Base-by-base conservation (phyloP, 257 asterid species). In the Craterostigma plantagineum region DNA sequence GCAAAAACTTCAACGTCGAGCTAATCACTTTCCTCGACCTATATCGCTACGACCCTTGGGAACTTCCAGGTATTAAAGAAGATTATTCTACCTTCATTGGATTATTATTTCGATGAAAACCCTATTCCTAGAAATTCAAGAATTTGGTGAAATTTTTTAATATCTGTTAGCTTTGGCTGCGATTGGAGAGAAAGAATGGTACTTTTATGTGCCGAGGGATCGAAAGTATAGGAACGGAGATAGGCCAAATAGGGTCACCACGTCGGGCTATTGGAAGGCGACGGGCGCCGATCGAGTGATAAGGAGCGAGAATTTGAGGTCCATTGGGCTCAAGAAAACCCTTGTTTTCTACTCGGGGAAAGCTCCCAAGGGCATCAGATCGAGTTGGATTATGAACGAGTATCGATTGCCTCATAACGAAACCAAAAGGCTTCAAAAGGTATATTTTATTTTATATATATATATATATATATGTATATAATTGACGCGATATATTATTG, bases 11-110 rank as follows among this genome's bases (percentile, higher is more conserved):
- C 79, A 82, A 87, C 55, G 95, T 87, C 0, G 93, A 87, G 35
- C 93, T 87, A 66, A 76, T 87, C 69, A 75, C 98, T 54, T 83
- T 72, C 34, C 63, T 87, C 12, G 95, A 87, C 72, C 98, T 87
- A 41, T 87, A 87, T 51, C 95, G 95, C 45, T 79, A 82, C n/a
- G 98, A 87, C 72, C 98, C 98, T 35, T 87, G 98, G 98, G 98
- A 87, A 16, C 95, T 87, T 37, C 98, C 98, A 1, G 93, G 95
- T 87, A 73, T 14, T 23, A n/a, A 42, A 9, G 10, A 38, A 4
- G 4, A 9, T 38, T 4, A 38, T 8, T 38, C 12, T 38, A 4
- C 11, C 11, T 11, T 38, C 4, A 38, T 38, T 14, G 7, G 8
- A n/a, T n/a, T n/a, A 4, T 14, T 38, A n/a, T 41, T 45, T 11